Conservation (phyloP, 73 alveolate species). For the Stentor coeruleus region DNA sequence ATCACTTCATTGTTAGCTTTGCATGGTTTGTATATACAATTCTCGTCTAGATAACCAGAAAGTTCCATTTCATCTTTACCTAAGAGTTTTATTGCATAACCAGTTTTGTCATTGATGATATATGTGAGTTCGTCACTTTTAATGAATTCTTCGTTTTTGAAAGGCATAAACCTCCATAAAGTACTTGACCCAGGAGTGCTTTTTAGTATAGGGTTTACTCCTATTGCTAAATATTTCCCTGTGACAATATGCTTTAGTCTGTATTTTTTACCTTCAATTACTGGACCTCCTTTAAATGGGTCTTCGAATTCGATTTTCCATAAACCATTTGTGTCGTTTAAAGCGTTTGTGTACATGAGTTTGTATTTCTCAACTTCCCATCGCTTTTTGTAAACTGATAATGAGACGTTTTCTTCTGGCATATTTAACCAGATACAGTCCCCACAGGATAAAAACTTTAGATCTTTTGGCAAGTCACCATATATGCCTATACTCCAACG, state of each 20-base stretch:
- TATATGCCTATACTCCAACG: neutral
- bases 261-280: slow-evolving; percentile 36
- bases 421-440: slow-evolving; percentile 17
- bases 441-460: neutral
- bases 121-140: too few relatives aligned
- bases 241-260: slow-evolving; percentile 44
- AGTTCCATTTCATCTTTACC: too few relatives aligned
- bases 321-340: slow-evolving; percentile 50
- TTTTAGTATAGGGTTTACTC: too few relatives aligned
- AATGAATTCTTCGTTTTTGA: too few relatives aligned
- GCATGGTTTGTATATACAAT: neutral
- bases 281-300: slow-evolving; percentile 36
- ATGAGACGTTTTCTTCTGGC: slow-evolving; percentile 11
- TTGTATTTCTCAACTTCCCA: neutral
- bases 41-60: too few relatives aligned
- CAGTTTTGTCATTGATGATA: too few relatives aligned
- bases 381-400: neutral
- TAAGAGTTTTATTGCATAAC: too few relatives aligned
- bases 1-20: neutral
- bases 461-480: neutral
- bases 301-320: slow-evolving; percentile 46
- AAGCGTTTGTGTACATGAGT: neutral
- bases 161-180: neutral
- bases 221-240: slow-evolving; percentile 50
- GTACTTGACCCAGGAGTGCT: too few relatives aligned